phyloP scores from a whole-genome alignment of 164 flowering plant species.

The Warburgia ugandensis region DNA sequence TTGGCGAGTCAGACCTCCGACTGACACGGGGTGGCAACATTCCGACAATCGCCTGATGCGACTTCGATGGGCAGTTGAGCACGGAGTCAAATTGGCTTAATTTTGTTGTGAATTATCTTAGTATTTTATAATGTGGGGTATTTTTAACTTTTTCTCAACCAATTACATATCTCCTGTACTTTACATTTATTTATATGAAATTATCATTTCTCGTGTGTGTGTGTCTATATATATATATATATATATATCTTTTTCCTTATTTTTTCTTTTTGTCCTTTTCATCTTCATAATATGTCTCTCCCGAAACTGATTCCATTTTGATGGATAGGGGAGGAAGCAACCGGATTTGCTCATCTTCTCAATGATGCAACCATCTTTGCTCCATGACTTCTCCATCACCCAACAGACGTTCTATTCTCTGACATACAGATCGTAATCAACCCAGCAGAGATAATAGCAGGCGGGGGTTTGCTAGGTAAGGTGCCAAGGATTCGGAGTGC shows the following conservation, averaged over 20 bases:
- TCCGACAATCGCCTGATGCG: conserved; percentile 49
- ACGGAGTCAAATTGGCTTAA: too few species aligned
- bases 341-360: conserved; percentile 62
- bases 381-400: conserved; percentile 81
- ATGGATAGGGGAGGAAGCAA: conserved; percentile 41
- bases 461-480: conserved; percentile 36
- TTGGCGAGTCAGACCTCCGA: conserved; percentile 67
- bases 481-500: conserved; percentile 52
- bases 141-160: too few species aligned
- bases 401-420: conserved; percentile 45
- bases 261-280: too few species aligned
- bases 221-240: too few species aligned
- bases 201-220: too few species aligned
- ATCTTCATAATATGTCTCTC: conserved; percentile 82
- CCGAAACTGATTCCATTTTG: conserved; percentile 46
- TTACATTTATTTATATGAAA: too few species aligned
- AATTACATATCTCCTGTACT: too few species aligned
- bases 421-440: conserved; percentile 63
- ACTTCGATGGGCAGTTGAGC: conserved; percentile 40
- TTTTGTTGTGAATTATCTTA: too few species aligned
- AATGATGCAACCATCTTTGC: conserved; percentile 35
- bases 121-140: too few species aligned
- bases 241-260: too few species aligned
- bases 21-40: conserved; percentile 49
- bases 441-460: conserved; percentile 36